Percentiles rank a stretch among this genome's conserved stretches.
These are phyloP conservation scores for Fusarium coffeatum DNA, from an alignment of 2,329 filamentous ascomycete genomes.

Conservation along the genomic window DNA sequence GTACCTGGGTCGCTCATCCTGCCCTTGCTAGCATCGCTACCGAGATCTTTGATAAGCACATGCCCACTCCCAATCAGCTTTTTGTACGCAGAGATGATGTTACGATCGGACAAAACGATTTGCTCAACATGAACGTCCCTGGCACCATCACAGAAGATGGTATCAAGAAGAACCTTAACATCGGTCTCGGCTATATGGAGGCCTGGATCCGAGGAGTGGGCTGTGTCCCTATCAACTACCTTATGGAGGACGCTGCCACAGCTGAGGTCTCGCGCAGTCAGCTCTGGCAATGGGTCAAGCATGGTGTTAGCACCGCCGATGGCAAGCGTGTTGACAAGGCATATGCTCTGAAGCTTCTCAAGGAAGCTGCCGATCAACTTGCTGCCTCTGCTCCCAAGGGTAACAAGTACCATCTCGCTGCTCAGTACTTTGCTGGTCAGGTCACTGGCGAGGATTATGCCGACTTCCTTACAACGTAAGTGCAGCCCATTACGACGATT, in stretches of 20 bases:
- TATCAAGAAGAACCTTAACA: constrained; percentile 97
- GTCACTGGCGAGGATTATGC: constrained; percentile 98
- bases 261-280: constrained; percentile 95
- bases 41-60: constrained; percentile 97
- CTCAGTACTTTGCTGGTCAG: constrained; percentile 91
- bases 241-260: constrained; percentile 98
- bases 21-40: constrained; percentile 88
- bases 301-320: constrained; percentile 79
- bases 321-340: constrained; percentile 94
- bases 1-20: constrained; percentile 96
- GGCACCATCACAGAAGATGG: constrained; percentile 92
- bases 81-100: constrained; percentile 92
- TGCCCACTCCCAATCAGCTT: constrained; percentile 98
- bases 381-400: constrained; percentile 80
- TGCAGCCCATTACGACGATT: constrained; percentile 28
- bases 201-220: constrained; percentile 95
- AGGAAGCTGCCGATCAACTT: constrained; percentile 84
- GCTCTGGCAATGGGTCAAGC: constrained; percentile 94
- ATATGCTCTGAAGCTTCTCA: constrained; percentile 86
- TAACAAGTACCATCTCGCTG: constrained; percentile 91
- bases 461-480: constrained; percentile 90
- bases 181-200: constrained; percentile 98
- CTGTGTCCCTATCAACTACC: constrained; percentile 96
- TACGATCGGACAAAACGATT: constrained; percentile 83
- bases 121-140: constrained; percentile 98